Conservation (phyloP, 306 rosid species). For the Cicer yamashitae region DNA sequence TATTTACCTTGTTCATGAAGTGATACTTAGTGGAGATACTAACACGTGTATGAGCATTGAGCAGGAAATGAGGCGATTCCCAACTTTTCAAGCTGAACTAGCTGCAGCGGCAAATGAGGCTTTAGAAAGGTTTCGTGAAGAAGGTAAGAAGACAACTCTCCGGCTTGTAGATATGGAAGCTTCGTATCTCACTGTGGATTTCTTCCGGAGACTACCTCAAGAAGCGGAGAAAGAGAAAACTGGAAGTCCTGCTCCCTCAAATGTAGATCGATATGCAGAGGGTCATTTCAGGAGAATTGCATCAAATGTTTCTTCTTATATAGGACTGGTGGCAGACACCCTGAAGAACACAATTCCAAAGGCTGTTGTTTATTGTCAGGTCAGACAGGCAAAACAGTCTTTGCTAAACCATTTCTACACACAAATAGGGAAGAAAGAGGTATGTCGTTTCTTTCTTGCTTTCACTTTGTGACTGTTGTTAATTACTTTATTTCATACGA, state of each 20-base stretch:
- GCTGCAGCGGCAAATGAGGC: conserved; percentile 82
- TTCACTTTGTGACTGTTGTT: background rate
- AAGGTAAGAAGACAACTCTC: conserved; percentile 77
- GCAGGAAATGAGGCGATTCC: conserved; percentile 88
- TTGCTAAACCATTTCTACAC: conserved; percentile 82
- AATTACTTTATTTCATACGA: background rate
- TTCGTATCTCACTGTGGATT: conserved; percentile 89
- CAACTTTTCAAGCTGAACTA: conserved; percentile 84
- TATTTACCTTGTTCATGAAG: background rate
- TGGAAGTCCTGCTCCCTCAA: conserved; percentile 55
- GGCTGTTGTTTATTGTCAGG: conserved; percentile 59
- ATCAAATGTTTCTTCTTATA: conserved; percentile 84
- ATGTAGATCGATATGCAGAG: conserved; percentile 72
- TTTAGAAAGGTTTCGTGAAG: conserved; percentile 85
- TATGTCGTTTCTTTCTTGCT: conserved; percentile 41
- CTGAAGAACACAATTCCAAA: conserved; percentile 57
- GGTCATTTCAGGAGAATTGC: conserved; percentile 84
- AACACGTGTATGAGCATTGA: conserved; percentile 35
- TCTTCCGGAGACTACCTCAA: conserved; percentile 91
- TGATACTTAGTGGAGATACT: conserved; percentile 24
- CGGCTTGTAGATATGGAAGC: conserved; percentile 98
- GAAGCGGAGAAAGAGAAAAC: conserved; percentile 63
- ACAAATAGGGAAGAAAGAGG: conserved; percentile 92
- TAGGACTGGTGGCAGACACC: conserved; percentile 89
- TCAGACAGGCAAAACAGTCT: conserved; percentile 81